phyloP scores from a whole-genome alignment of 305 asterid genomes.

The Ilex paraguariensis region DNA sequence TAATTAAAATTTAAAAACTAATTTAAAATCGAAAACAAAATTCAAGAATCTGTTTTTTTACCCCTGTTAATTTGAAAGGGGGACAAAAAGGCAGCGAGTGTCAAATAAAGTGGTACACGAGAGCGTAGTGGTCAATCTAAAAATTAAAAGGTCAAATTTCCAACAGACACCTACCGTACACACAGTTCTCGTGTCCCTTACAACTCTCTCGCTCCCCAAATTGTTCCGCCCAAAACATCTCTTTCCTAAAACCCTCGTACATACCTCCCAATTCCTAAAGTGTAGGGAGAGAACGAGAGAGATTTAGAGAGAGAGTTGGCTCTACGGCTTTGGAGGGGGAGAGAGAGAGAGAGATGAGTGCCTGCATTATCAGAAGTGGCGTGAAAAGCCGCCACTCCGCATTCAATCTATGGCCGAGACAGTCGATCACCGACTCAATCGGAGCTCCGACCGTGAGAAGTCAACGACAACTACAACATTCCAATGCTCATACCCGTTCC shows the following conservation, averaged over 20 bases:
- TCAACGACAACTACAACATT: conserved; percentile 28
- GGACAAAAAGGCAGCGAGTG: too few species aligned
- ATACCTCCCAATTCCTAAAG: too few species aligned
- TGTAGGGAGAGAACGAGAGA: neutral
- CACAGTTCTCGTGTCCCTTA: too few species aligned
- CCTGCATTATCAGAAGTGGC: conserved; percentile 18
- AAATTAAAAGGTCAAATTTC: too few species aligned
- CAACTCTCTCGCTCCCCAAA: conserved; percentile 8
- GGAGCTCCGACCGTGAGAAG: conserved; percentile 15
- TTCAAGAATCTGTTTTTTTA: too few species aligned
- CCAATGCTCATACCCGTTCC: conserved; percentile 38
- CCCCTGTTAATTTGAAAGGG: too few species aligned
- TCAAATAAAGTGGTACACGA: too few species aligned
- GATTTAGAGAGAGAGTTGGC: neutral
- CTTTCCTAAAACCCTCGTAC: neutral
- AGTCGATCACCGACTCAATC: conserved; percentile 9
- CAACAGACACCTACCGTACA: too few species aligned
- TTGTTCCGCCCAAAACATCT: neutral
- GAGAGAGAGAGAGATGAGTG: conserved; percentile 7
- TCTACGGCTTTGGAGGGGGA: neutral
- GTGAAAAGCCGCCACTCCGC: conserved; percentile 12
- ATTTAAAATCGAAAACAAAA: too few species aligned
- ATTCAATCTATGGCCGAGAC: conserved; percentile 11
- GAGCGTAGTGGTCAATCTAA: too few species aligned
- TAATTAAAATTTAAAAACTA: too few species aligned